Conservation (phyloP, 2,329 filamentous ascomycete species). For the Fusarium udum region DNA sequence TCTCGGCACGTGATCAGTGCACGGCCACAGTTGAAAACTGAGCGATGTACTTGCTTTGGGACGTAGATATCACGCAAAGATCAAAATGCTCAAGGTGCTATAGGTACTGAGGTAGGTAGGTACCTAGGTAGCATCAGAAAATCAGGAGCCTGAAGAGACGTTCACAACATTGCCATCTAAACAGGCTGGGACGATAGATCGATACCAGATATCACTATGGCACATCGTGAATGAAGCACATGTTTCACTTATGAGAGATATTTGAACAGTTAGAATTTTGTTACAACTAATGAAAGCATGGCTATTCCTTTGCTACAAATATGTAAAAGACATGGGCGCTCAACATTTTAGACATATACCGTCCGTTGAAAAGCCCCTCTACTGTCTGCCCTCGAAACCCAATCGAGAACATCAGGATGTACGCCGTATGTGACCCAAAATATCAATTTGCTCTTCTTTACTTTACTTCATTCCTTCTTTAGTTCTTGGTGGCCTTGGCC, state of each 20-base stretch:
- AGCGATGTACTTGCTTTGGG: neutral
- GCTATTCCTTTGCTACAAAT: constrained; percentile 39
- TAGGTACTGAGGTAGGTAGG: neutral
- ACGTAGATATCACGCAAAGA: neutral
- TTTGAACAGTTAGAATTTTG: constrained; percentile 42
- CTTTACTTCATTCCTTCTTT: constrained; percentile 36
- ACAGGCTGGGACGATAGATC: neutral
- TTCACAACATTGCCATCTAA: neutral
- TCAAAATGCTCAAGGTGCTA: neutral
- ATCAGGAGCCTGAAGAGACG: neutral
- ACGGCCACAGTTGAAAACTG: constrained; percentile 3
- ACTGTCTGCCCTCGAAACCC: constrained; percentile 39
- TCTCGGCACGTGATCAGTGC: constrained; percentile 39
- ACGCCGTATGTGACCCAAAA: constrained; percentile 41
- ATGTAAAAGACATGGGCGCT: constrained; percentile 38
- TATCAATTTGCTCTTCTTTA: constrained; percentile 34
- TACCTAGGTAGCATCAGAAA: neutral
- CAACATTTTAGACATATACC: constrained; percentile 31
- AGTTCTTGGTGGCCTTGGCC: constrained; percentile 73
- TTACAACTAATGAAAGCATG: constrained; percentile 44
- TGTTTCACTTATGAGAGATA: neutral
- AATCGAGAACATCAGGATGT: constrained; percentile 43
- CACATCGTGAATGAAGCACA: neutral
- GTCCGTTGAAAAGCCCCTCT: constrained; percentile 35
- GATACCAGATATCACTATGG: neutral